Base-by-base conservation (phyloP, 331 rosid species). In the Pyracantha coccinea region DNA sequence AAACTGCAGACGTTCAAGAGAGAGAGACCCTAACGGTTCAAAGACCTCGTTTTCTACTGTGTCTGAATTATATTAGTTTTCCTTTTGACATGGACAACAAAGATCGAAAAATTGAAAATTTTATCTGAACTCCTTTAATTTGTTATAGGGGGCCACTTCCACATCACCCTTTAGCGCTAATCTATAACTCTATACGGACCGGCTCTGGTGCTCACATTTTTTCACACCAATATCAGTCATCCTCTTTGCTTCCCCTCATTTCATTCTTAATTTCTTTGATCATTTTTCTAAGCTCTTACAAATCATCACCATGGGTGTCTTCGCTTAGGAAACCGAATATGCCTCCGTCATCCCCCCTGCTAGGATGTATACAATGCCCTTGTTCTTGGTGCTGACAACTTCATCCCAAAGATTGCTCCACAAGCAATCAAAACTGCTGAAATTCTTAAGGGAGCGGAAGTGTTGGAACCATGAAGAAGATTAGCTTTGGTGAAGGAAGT, bases 351-450 rank as follows among this genome's bases (percentile, higher is more conserved):
- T 85, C 66, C 57, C 87, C 4, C 84, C 84, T n/a, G 14, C 81
- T 6, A 83, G 85, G 72, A 69, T 85, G 78, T 85, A 60, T n/a
- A n/a, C n/a, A n/a, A n/a, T n/a, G 89, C 88, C 65, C 54, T 80
- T 69, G 81, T 79, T 50, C 25, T 59, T 52, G 89, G 81, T 69
- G 76, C 82, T 32, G 84, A 65, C 77, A 78, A 73, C 71, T 80
- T 80, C 71, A 72, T 84, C 71, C 89, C 86, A 35, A 81, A 83
- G 59, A 66, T 75, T 38, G 29, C 73, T 13, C 86, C 89, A 10
- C 83, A 81, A 16, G 32, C 32, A 29, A 29, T 29, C 32, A 29
- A 77, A 23, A 77, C 77, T 31, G 65, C 79, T 27, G 81, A 87
- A 41, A 52, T 77, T 72, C 17, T 83, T 55, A 68, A 83, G 7